Evolutionary conservation across 2,329 filamentous ascomycete species (phyloP).

Genomic region (Aspergillus viridinutans): DNA sequence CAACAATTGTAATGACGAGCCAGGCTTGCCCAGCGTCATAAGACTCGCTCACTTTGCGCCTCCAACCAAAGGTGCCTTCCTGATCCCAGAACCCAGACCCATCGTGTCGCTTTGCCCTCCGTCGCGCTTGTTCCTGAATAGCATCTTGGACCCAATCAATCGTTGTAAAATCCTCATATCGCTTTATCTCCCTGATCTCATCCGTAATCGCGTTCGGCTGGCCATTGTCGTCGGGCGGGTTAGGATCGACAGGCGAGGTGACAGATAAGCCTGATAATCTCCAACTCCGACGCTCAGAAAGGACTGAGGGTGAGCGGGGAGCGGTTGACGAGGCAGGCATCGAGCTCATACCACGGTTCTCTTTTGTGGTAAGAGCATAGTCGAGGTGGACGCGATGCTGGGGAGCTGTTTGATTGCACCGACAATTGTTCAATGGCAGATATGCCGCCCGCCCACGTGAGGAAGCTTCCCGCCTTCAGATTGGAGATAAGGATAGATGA

Average conservation of each 20-base stretch:
- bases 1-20: conserved; percentile 92
- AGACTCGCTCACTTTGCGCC: conserved; percentile 73
- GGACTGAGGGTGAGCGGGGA: conserved; percentile 26
- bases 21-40: conserved; percentile 97
- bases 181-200: conserved; percentile 95
- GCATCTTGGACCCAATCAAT: conserved; percentile 98
- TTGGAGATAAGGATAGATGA: neutral
- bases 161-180: conserved; percentile 98
- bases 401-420: conserved; percentile 1
- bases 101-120: conserved; percentile 69
- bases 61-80: conserved; percentile 68
- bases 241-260: conserved; percentile 51
- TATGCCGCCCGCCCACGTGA: conserved; percentile 15
- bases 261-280: conserved; percentile 53
- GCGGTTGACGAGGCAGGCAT: conserved; percentile 31
- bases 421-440: conserved; percentile 2
- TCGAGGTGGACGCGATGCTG: conserved; percentile 11
- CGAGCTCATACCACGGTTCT: conserved; percentile 40
- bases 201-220: conserved; percentile 73
- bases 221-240: conserved; percentile 52
- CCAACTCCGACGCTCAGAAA: conserved; percentile 30
- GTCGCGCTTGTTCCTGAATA: conserved; percentile 77
- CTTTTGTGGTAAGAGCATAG: conserved; percentile 25
- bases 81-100: conserved; percentile 68
- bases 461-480: neutral